Evolutionary conservation across 495 filamentous ascomycete species (phyloP).

Genomic region (Cladorrhinum samala): DNA sequence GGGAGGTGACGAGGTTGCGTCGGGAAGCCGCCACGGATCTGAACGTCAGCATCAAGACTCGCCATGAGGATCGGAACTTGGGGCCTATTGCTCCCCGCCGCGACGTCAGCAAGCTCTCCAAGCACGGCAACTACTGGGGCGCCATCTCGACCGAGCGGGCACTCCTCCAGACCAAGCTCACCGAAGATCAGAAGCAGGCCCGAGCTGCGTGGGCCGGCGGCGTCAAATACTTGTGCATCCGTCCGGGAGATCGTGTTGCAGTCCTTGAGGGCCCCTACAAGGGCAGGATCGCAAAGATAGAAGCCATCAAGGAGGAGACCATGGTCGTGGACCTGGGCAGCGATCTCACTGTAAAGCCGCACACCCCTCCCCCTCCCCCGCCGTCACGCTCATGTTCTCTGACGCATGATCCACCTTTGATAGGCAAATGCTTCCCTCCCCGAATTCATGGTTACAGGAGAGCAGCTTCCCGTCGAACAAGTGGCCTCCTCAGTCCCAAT

Average conservation of each 20-base stretch:
- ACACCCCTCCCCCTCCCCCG: not conserved
- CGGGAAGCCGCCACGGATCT: slow-evolving; percentile 16
- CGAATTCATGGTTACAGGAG: slow-evolving; percentile 41
- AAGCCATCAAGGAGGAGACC: slow-evolving; percentile 46
- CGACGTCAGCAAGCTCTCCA: slow-evolving; percentile 50
- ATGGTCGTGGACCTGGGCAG: slow-evolving; percentile 58
- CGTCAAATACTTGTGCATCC: slow-evolving; percentile 57
- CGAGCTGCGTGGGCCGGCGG: slow-evolving; percentile 45
- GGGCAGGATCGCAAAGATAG: slow-evolving; percentile 71
- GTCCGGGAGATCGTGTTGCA: slow-evolving; percentile 68
- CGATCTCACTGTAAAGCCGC: too few species aligned
- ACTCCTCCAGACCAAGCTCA: slow-evolving; percentile 18
- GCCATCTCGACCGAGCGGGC: slow-evolving; percentile 21
- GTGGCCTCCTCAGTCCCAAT: slow-evolving; percentile 53
- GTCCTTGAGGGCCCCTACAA: slow-evolving; percentile 67
- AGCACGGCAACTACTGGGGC: slow-evolving; percentile 23
- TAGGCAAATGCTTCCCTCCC: slow-evolving; percentile 57
- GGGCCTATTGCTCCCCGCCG: slow-evolving; percentile 69
- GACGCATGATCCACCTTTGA: slow-evolving; percentile 1
- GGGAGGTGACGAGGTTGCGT: slow-evolving; percentile 8
- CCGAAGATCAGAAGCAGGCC: slow-evolving; percentile 18
- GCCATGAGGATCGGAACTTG: slow-evolving; percentile 64
- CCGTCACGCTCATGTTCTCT: not conserved
- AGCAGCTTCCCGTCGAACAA: slow-evolving; percentile 39
- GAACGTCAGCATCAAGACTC: slow-evolving; percentile 24